Evolutionary conservation across 805 yeast species (phyloP), one percentile per base, ranked within the genome.

Genomic region (Metschnikowia dekortorum): DNA sequence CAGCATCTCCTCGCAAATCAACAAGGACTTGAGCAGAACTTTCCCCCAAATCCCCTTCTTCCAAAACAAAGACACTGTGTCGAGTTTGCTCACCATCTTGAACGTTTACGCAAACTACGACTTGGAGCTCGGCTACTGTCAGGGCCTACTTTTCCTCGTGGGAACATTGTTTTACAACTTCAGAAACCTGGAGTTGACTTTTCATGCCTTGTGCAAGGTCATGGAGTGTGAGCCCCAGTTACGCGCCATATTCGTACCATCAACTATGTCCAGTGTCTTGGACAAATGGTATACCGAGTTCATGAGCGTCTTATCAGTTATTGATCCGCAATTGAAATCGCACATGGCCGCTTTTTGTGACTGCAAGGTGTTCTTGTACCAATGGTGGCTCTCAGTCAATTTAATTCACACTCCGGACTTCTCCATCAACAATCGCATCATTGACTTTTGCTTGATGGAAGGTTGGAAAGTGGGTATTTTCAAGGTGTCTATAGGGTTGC

Each of bases 61-160:
- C 64, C 66, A 70, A 40, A 63, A 70, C 32, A 67, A 62, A 14
- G 66, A 68, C 16, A 80, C 81, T 22, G 73, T 78, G 47, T 53
- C 60, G 8, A 69, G 71, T 54, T 74, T 83, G 50, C 82, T 81
- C 36, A 75, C 76, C 29, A 76, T 83, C 31, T 68, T 83, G 52
- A 80, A 83, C 50, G 87, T 85, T 1, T 83, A 79, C 57, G 80
- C 83, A 44, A 79, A 82, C 54, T 83, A 80, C 59, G 87, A 83
- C 64, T 74, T 75, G 47, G 84, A 82, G 56, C 78, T 83, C 56
- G 88, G 88, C 9, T 83, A 83, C 59, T 83, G 88, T 61, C 88
- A 83, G 62, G 88, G 88, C 6, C 66, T 83, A 16, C 75, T 84
- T 28, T 83, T 83, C 57, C 66, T 83, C 41, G 85, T 82, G 10